Base-by-base conservation (phyloP, 345 rosid genomes). In the Pistacia vera region DNA sequence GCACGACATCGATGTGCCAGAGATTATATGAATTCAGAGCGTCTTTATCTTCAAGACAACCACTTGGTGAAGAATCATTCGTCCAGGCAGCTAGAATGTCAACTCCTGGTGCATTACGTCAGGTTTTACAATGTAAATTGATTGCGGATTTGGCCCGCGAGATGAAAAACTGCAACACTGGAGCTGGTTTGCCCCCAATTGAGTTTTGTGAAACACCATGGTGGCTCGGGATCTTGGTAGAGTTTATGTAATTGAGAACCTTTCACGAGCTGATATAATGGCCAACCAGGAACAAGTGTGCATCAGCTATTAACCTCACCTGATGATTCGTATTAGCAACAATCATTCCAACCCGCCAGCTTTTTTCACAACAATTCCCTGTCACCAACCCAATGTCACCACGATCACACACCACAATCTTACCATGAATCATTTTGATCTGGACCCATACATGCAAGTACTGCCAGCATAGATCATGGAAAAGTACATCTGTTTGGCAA, bases 61-160 rank as follows among this genome's bases (percentile, higher is more conserved):
- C 13, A 5, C 70, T 51, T 18, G 71, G 73, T n/a, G 81, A 3
- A n/a, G 73, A 12, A 13, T 2, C 60, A 13, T 57, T 55, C 0
- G 86, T 73, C 86, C 84, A 85, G 8, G 80, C 88, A 11, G 88
- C 88, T 33, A 85, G 65, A 22, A 85, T 85, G 81, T 85, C 67
- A 63, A 83, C 82, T 28, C 88, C 88, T 25, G 88, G 86, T 3
- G 88, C 88, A 22, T 48, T 8, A 84, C 57, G 52, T 85, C 86
- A 13, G 88, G 88, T 38, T 85, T 85, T 63, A 83, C 20, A 56
- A 30, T 30, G 33, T 30, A 30, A 30, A 30, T 30, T 30, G 33
- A 28, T 30, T 73, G 52, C 2, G 65, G 58, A 46, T 85, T 80
- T 28, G 86, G 88, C 52, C 88, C 88, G 55, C 88, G 77, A 2